A percentile compares a stretch with the other conserved stretches of the same genome.
phyloP scores from a whole-genome alignment of 495 filamentous ascomycete species.

The Aspergillus heteromorphus region DNA sequence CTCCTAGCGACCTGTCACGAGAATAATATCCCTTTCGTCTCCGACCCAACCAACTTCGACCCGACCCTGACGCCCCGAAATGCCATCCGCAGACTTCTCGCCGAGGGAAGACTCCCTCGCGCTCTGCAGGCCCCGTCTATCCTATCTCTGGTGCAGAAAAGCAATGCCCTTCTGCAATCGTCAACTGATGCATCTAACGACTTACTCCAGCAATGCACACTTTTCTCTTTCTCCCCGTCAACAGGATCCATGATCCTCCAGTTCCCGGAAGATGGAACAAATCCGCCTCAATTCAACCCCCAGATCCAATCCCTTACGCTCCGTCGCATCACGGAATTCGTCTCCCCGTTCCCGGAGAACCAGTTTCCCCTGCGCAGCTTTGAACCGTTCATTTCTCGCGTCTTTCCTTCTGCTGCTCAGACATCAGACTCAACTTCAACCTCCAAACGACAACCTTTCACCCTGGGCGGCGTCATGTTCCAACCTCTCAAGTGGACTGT shows the following conservation, averaged over 20 bases:
- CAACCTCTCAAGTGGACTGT: constrained; percentile 31
- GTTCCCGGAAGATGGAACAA: constrained; percentile 19
- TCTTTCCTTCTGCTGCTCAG: constrained; percentile 22
- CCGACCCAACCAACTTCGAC: constrained; percentile 83
- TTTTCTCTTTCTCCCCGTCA: constrained; percentile 32
- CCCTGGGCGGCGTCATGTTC: constrained; percentile 50
- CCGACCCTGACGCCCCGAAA: constrained; percentile 73
- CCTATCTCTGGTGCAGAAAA: constrained; percentile 45
- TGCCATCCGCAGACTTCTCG: constrained; percentile 63
- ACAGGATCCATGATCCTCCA: constrained; percentile 37
- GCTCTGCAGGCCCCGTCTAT: constrained; percentile 65
- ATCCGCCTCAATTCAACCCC: constrained; percentile 5
- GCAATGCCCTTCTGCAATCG: constrained; percentile 20
- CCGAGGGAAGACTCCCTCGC: constrained; percentile 53
- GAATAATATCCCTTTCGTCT: constrained; percentile 64
- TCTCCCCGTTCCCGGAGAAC: constrained; percentile 38
- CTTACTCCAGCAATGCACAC: constrained; percentile 29
- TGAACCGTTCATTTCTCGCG: constrained; percentile 18
- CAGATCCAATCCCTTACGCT: constrained; percentile 32
- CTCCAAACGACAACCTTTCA: constrained; percentile 39
- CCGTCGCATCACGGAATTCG: constrained; percentile 38
- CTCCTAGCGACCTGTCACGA: constrained; percentile 68
- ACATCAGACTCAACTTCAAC: not conserved
- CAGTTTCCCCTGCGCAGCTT: constrained; percentile 33
- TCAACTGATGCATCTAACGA: constrained; percentile 30